Evolutionary conservation across 2,329 filamentous ascomycete species (phyloP), one percentile per base, ranked within the genome.

Genomic region (Claviceps purpurea): DNA sequence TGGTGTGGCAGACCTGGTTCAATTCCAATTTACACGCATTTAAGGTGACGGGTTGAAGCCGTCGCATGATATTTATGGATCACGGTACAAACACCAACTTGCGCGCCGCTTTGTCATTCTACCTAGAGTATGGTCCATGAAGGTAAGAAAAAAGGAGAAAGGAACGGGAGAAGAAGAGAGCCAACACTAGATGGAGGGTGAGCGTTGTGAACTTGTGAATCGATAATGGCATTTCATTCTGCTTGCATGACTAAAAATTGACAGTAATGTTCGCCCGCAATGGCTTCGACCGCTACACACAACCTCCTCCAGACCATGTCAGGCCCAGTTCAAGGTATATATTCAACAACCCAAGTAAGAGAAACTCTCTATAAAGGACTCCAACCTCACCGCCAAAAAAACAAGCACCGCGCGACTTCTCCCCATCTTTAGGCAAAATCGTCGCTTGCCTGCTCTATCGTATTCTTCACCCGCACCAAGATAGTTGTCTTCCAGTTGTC

Each of bases 401-500:
- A 34, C 8, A 44, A 20, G 26, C 30, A 39, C 22, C 16, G 16
- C 30, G 8, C 37, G 37, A 18, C 10, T 3, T 16, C 8, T 5
- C 20, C n/a, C n/a, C 37, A n/a, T 14, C 7, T 56, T 20, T 65
- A 71, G 37, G 69, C 68, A 62, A 71, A 70, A 61, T 72, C 70
- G 50, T 71, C 69, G 50, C 70, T 67, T 18, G 66, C 65, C 56
- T 68, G 73, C 70, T 91, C 85, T 61, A 95, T 94, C 51, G 76
- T 76, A 61, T 84, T 83, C 82, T 96, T 96, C 62, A 96, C 78
- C 60, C 82, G 79, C 63, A 95, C 72, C 56, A 95, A 69, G 53
- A 95, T 73, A 37, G 85, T 87, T 49, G 87, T 95, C 84, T 96
- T 95, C 91, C 91, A 97, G 73, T 91, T 93, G 65, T 96, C 90